A percentile compares a stretch with the other conserved stretches of the same genome.
Evolutionary conservation across 768 basidiomycete genomes (phyloP).

Genomic region (Epithele typhae): DNA sequence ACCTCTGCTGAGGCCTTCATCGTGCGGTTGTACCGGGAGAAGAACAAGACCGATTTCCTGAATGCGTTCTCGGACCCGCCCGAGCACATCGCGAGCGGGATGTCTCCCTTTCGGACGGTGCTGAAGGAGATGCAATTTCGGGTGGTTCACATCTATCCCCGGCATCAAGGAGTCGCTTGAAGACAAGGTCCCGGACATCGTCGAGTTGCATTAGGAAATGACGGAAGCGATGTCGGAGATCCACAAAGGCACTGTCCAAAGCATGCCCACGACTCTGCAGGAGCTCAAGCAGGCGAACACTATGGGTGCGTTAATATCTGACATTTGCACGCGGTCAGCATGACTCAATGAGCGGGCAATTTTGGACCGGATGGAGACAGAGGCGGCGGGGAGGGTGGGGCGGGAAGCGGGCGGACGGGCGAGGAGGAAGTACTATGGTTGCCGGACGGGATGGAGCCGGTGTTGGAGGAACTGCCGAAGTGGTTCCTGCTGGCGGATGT

Average conservation of each 20-base stretch:
- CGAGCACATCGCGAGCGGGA: conserved; percentile 87
- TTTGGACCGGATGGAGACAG: conserved; percentile 55
- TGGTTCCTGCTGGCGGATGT: conserved; percentile 86
- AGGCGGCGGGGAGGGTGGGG: neutral
- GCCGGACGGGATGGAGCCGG: conserved; percentile 74
- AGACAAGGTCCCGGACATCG: conserved; percentile 81
- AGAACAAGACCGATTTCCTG: conserved; percentile 86
- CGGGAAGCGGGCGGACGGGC: conserved; percentile 3
- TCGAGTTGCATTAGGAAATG: conserved; percentile 85
- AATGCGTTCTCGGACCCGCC: conserved; percentile 98
- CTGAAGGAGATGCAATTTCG: conserved; percentile 91
- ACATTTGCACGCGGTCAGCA: neutral
- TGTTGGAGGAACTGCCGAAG: conserved; percentile 93
- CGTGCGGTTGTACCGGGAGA: conserved; percentile 83
- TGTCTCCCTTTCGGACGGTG: conserved; percentile 88
- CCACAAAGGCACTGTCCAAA: conserved; percentile 87
- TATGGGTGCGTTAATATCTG: conserved; percentile 34
- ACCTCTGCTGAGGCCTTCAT: conserved; percentile 90
- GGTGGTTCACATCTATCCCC: conserved; percentile 87
- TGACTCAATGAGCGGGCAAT: conserved; percentile 59
- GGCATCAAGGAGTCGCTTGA: conserved; percentile 84
- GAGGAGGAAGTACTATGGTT: conserved; percentile 49
- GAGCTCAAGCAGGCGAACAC: conserved; percentile 89
- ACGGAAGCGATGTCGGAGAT: conserved; percentile 88
- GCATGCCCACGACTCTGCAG: conserved; percentile 85